Evolutionary conservation across 371 early-diverging fungal genomes (phyloP).

Genomic region (Rhizopus arrhizus): DNA sequence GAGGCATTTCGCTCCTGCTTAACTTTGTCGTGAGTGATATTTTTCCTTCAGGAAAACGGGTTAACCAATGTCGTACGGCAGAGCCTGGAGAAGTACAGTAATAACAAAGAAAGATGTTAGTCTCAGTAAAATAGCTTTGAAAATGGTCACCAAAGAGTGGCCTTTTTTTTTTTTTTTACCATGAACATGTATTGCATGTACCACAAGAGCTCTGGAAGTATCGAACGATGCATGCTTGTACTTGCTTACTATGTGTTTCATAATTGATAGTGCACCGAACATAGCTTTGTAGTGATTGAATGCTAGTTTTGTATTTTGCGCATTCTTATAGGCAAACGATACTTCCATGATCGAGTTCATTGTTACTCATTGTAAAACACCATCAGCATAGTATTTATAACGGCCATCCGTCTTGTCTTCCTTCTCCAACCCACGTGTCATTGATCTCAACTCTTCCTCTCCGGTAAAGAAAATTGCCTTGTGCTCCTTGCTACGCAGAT

Average conservation of each 20-base stretch:
- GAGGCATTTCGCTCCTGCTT: neutral
- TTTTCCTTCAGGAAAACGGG: neutral
- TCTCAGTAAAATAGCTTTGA: neutral
- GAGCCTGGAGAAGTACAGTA: neutral
- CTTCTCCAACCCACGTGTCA: neutral
- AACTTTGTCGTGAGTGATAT: neutral
- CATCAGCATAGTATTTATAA: conserved; percentile 6
- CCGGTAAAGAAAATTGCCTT: neutral
- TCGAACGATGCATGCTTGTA: conserved; percentile 12
- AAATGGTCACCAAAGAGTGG: neutral
- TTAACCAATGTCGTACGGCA: neutral
- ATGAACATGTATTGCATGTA: conserved; percentile 4
- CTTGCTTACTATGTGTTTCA: conserved; percentile 15
- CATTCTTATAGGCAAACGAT: conserved; percentile 11
- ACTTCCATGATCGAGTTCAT: conserved; percentile 18
- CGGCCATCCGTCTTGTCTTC: neutral
- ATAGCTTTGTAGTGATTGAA: conserved; percentile 18
- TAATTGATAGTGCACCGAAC: conserved; percentile 16
- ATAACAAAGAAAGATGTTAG: neutral
- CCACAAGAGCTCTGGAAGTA: conserved; percentile 9
- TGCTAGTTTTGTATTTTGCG: conserved; percentile 12
- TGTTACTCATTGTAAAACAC: neutral
- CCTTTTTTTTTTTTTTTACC: neutral
- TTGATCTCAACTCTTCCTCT: neutral
- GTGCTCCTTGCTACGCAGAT: neutral